Evolutionary conservation across 2,329 filamentous ascomycete species (phyloP), one percentile per base, ranked within the genome.

Genomic region (Fusarium continuum): DNA sequence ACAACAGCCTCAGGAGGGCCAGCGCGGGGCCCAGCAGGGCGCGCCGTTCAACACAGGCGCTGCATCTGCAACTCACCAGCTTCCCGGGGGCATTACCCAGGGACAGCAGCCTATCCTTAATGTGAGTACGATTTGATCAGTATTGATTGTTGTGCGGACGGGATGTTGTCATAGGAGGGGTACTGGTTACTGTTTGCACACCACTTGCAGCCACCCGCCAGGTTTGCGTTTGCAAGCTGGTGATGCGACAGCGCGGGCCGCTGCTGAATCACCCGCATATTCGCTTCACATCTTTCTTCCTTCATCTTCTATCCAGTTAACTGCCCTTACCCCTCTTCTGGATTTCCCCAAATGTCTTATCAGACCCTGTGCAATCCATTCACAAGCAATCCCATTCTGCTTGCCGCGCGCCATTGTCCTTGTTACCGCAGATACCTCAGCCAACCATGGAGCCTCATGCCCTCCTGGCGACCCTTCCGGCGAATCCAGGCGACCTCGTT

Each of bases 1-100:
- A 68, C 85, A 81, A 56, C 91, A 87, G 67, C 84, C 80, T 55
- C 91, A 92, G 72, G 87, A 88, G 41, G 79, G 82, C 47, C 81
- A 83, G n/a, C 85, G 85, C 62, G 77, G 83, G 75, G 58, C 80
- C 6, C 76, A 75, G 52, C 73, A 72, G 39, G 65, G 68, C 35
- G 68, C 77, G 69, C 84, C 83, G 26, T 82, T 80, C 46, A 60
- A 60, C 25, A 79, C 81, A 82, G 75, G 82, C 77, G 72, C 83
- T 23, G 74, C 72, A 19, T 72, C 77, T 14, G 74, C 70, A 13
- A 74, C 73, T 5, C 75, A 77, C 51, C 76, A 77, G 65, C 74
- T 77, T 23, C 75, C 77, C 5, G 75, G 76, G 3, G 75, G 76
- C 10, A 77, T 78, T 29, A 73, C 75, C 2, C 78, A 79, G 44